Evolutionary conservation across 1,284 basidiomycete species (phyloP).

Genomic region (Polyporus tsugae): DNA sequence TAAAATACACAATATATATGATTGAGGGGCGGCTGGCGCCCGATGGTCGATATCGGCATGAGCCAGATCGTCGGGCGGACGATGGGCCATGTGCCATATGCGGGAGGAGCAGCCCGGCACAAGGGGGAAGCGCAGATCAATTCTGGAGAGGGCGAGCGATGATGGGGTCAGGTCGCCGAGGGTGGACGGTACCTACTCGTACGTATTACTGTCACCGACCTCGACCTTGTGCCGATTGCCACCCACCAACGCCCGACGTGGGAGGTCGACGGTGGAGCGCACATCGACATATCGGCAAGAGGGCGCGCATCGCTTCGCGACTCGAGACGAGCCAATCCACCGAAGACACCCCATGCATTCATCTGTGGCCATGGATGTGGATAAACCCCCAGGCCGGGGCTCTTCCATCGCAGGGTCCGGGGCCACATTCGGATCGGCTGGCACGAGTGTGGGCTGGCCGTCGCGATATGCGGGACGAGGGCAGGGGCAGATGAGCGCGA

Average conservation of each 20-base stretch:
- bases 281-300: conserved; percentile 1
- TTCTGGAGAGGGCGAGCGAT: conserved; percentile 4
- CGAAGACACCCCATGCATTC: conserved; percentile 3
- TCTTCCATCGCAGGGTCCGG: not conserved
- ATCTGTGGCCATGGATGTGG: not conserved
- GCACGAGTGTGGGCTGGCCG: not conserved
- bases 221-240: not conserved
- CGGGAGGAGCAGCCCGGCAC: conserved; percentile 3
- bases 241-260: not conserved
- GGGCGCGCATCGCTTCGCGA: conserved; percentile 3
- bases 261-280: conserved; percentile 5
- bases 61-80: conserved; percentile 15
- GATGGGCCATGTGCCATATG: conserved; percentile 9
- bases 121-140: conserved; percentile 17
- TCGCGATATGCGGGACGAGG: not conserved
- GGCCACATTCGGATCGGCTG: not conserved
- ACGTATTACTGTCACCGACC: not conserved
- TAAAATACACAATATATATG: not conserved
- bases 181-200: not conserved
- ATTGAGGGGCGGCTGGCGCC: not conserved
- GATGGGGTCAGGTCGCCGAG: not conserved
- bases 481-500: conserved; percentile 7
- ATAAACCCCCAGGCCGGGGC: not conserved
- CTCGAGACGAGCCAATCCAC: conserved; percentile 5
- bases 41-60: conserved; percentile 11